Conservation (phyloP, 1,284 basidiomycete species). For the Papiliotrema terrestris region DNA sequence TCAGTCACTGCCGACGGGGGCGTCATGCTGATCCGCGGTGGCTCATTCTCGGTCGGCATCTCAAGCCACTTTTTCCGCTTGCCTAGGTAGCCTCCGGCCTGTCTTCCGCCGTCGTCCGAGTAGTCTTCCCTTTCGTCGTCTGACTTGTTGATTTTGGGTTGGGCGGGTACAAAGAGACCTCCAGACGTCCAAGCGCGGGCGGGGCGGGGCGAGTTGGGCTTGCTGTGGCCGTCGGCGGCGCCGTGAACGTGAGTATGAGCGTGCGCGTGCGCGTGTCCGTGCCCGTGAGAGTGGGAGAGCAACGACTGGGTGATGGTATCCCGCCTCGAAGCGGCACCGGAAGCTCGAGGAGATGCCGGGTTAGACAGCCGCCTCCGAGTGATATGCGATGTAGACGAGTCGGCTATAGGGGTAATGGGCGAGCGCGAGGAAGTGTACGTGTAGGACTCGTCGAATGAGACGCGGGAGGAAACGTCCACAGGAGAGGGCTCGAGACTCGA, state of each 20-base stretch:
- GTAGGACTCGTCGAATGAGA: neutral
- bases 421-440: neutral
- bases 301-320: neutral
- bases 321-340: neutral
- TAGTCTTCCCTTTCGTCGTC: slow-evolving; percentile 4
- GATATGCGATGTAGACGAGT: neutral
- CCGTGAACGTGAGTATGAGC: no score
- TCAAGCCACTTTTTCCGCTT: neutral
- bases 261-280: no score
- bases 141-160: neutral
- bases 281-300: neutral
- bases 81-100: neutral
- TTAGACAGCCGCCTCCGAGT: neutral
- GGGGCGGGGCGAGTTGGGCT: neutral
- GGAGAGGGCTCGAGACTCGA: no score
- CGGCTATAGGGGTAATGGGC: neutral
- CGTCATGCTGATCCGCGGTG: slow-evolving; percentile 1
- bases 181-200: neutral
- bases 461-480: neutral
- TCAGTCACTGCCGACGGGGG: neutral
- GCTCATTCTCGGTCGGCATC: neutral
- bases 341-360: neutral
- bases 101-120: neutral
- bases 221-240: neutral
- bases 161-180: neutral